Percentiles rank a stretch among this genome's conserved stretches.
Evolutionary conservation across 169 alveolate species (phyloP).

Genomic region (Plasmodium adleri): DNA sequence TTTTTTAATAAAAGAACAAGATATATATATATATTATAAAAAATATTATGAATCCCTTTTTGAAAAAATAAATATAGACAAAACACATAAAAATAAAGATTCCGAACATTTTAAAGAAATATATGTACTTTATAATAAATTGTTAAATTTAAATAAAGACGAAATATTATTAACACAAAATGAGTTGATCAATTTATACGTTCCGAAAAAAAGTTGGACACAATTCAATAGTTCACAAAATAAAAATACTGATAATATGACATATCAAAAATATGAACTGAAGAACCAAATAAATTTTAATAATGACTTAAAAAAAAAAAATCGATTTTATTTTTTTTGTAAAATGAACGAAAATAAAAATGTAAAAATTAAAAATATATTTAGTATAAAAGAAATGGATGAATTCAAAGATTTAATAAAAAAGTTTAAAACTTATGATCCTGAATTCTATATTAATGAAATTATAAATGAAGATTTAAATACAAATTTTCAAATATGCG

Average conservation of each 20-base stretch:
- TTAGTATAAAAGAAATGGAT: conserved; percentile 26
- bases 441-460: conserved; percentile 45
- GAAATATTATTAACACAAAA: conserved; percentile 4
- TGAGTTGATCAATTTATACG: conserved; percentile 59
- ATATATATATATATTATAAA: not conserved
- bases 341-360: conserved; percentile 38
- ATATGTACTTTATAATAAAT: conserved; percentile 25
- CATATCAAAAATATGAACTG: conserved; percentile 28
- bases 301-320: conserved; percentile 67
- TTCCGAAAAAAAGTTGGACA: conserved; percentile 60
- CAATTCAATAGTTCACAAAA: conserved; percentile 6
- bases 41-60: conserved; percentile 25
- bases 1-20: conserved; percentile 1
- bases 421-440: conserved; percentile 26
- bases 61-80: not conserved
- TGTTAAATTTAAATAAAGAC: conserved; percentile 17
- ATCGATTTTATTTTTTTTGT: conserved; percentile 70
- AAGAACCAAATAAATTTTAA: conserved; percentile 58
- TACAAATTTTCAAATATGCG: conserved; percentile 42
- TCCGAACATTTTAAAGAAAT: conserved; percentile 16
- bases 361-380: conserved; percentile 18
- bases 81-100: not conserved
- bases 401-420: conserved; percentile 52
- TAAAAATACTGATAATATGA: not conserved
- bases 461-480: conserved; percentile 50